Percentiles rank a stretch among this genome's conserved stretches.
Conservation (phyloP, 176 grass and related monocot genomes). For the Rhynchospora breviuscula region DNA sequence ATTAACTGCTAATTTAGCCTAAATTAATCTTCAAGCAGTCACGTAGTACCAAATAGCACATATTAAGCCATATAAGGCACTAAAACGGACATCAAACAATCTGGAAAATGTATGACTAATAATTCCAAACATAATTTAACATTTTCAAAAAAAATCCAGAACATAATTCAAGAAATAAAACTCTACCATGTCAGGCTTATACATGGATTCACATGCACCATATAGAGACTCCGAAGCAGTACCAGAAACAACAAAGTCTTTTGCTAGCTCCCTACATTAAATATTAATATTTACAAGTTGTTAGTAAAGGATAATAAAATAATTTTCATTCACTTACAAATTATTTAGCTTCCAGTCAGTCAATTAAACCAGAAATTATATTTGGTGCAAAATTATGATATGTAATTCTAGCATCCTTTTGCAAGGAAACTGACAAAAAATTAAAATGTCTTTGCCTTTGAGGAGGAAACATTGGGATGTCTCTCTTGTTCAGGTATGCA, state of each 20-base stretch:
- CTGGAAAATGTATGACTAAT: neutral
- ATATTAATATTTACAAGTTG: slow-evolving; percentile 3
- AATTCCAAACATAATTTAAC: neutral
- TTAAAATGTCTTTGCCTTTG: neutral
- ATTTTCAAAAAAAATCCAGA: no score
- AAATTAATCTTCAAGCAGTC: neutral
- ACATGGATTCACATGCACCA: slow-evolving; percentile 97
- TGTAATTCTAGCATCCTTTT: neutral
- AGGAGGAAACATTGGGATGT: neutral
- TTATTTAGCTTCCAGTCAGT: neutral
- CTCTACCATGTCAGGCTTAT: slow-evolving; percentile 88
- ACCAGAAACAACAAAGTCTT: slow-evolving; percentile 95
- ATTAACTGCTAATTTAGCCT: neutral
- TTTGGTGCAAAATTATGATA: neutral
- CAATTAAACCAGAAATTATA: neutral
- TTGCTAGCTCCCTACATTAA: slow-evolving; percentile 68
- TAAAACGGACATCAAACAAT: neutral
- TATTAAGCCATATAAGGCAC: neutral
- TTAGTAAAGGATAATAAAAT: neutral
- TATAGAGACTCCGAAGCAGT: slow-evolving; percentile 85
- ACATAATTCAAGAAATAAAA: slow-evolving; percentile 3
- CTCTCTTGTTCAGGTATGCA: neutral
- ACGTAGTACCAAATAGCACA: neutral
- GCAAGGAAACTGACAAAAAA: neutral
- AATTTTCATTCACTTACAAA: neutral